phyloP scores from a whole-genome alignment of 2,329 filamentous ascomycete genomes.

The Colletotrichum sp. region DNA sequence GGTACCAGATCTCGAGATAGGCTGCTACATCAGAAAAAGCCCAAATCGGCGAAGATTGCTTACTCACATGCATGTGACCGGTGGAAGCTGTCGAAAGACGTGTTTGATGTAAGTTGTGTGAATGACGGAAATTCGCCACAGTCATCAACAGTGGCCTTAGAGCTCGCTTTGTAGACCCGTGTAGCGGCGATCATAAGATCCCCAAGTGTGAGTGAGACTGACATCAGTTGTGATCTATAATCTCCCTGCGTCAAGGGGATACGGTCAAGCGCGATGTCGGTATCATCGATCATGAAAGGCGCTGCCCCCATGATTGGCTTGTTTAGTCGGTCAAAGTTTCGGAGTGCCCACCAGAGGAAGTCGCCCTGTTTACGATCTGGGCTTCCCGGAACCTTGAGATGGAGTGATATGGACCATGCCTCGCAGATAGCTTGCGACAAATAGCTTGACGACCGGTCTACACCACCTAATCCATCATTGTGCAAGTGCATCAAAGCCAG shows the following conservation, averaged over 20 bases:
- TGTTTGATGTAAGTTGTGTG: background rate
- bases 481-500: conserved; percentile 29
- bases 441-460: conserved; percentile 26
- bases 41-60: background rate
- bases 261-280: conserved; percentile 20
- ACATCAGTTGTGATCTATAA: conserved; percentile 22
- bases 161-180: conserved; percentile 24
- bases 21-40: background rate
- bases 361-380: conserved; percentile 17
- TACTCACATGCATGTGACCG: conserved; percentile 18
- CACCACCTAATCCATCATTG: conserved; percentile 26
- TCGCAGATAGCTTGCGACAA: conserved; percentile 29
- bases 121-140: conserved; percentile 18
- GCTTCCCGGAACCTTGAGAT: conserved; percentile 22
- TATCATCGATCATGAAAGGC: conserved; percentile 26
- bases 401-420: conserved; percentile 28
- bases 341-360: conserved; percentile 24
- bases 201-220: conserved; percentile 12
- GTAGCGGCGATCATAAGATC: conserved; percentile 24
- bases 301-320: conserved; percentile 26
- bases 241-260: background rate
- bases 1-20: conserved; percentile 26
- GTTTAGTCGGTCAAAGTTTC: conserved; percentile 25
- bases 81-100: conserved; percentile 6
- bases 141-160: conserved; percentile 14